Conservation (phyloP, 441 rosid species). For the Bocquillonia castaneifolia region DNA sequence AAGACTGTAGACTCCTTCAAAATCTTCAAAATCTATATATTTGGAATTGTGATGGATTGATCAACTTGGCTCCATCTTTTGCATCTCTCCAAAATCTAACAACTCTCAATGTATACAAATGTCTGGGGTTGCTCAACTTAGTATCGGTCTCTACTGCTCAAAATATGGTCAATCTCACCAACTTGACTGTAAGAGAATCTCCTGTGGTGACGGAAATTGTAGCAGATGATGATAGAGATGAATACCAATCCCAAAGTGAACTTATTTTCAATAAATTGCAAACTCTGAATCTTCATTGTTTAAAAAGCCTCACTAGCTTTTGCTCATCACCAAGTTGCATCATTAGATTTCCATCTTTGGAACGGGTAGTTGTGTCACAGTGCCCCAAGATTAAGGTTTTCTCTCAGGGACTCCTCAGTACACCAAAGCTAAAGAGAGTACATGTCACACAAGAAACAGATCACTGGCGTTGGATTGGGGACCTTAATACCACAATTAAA, state of each 20-base stretch:
- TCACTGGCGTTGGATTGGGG: constrained; percentile 1
- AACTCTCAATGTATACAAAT: not conserved
- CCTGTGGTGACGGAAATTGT: constrained; percentile 7
- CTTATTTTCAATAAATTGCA: constrained; percentile 18
- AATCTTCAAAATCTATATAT: not conserved
- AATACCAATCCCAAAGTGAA: not conserved
- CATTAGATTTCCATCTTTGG: constrained; percentile 25
- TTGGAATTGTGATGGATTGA: not conserved
- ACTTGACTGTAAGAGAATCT: constrained; percentile 6
- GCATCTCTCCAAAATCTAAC: constrained; percentile 13
- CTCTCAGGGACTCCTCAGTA: not conserved
- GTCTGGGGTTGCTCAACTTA: constrained; percentile 5
- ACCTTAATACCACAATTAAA: constrained; percentile 9
- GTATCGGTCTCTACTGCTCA: constrained; percentile 17
- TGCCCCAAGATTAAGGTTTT: constrained; percentile 28
- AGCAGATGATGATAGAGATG: not conserved
- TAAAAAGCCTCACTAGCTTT: constrained; percentile 25
- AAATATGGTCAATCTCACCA: constrained; percentile 14
- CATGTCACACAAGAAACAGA: not conserved
- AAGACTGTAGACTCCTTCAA: not conserved
- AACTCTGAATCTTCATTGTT: not conserved
- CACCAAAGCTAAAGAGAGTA: constrained; percentile 1
- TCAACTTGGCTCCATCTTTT: constrained; percentile 3
- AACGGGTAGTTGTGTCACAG: not conserved
- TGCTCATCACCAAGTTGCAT: constrained; percentile 5